Conservation (phyloP, 192 early-diverging fungal species). For the Entophlyctis luteolus region DNA sequence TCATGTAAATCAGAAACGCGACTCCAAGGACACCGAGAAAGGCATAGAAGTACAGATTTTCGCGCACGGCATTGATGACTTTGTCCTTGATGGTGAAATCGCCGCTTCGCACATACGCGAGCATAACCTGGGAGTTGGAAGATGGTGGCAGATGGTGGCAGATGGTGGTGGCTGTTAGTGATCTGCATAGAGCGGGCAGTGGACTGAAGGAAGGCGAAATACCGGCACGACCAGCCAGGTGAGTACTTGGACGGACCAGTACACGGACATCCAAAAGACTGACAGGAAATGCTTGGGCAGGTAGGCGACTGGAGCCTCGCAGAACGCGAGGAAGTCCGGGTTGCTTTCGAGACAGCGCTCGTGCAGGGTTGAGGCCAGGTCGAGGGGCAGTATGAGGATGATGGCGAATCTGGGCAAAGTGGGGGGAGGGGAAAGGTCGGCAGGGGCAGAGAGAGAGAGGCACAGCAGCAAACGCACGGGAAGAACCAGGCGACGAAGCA, state of each 20-base stretch:
- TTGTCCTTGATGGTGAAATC: conserved; percentile 69
- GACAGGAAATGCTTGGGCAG: conserved; percentile 66
- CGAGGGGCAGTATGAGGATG: conserved; percentile 83
- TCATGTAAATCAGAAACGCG: conserved; percentile 70
- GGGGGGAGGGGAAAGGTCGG: too few relatives aligned
- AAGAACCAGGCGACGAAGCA: conserved; percentile 80
- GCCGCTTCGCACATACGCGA: conserved; percentile 64
- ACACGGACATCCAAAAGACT: conserved; percentile 76
- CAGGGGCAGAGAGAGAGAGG: too few relatives aligned
- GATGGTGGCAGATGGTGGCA: too few relatives aligned
- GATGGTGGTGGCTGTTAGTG: too few relatives aligned
- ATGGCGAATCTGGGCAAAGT: conserved; percentile 62
- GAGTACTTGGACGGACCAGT: conserved; percentile 86
- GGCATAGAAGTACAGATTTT: conserved; percentile 80
- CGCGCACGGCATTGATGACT: conserved; percentile 68
- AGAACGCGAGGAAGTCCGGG: conserved; percentile 16
- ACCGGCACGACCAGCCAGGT: conserved; percentile 65
- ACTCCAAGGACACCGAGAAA: conserved; percentile 66
- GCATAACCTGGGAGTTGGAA: too few relatives aligned
- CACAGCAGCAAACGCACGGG: conserved; percentile 48
- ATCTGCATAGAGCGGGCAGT: too few relatives aligned
- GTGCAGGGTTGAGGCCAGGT: conserved; percentile 58
- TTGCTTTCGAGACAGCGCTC: neutral
- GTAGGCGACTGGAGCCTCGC: conserved; percentile 74
- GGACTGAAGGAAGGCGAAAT: too few relatives aligned